These are phyloP conservation scores for Aspergillus leporis DNA, from an alignment of 495 filamentous ascomycete genomes.

Conservation along the genomic window DNA sequence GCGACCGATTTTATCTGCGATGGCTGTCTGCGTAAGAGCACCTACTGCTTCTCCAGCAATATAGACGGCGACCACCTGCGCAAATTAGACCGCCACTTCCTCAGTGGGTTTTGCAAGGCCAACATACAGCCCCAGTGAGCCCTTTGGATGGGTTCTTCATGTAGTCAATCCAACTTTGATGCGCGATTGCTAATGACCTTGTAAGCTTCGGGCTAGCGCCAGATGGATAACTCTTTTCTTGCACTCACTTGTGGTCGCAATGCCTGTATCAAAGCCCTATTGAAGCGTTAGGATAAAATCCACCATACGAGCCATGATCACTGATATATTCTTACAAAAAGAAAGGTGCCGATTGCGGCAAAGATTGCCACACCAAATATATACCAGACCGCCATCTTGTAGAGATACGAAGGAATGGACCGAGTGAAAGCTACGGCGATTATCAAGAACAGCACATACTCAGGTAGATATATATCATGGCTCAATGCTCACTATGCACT, in stretches of 20 bases:
- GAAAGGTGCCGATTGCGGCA: constrained; percentile 57
- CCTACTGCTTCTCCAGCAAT: constrained; percentile 60
- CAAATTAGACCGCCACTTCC: not conserved
- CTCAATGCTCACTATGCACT: not conserved
- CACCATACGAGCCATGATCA: not conserved
- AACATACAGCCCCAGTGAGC: constrained; percentile 56
- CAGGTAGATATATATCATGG: constrained; percentile 11
- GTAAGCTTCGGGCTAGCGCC: too few relatives aligned
- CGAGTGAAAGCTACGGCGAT: not conserved
- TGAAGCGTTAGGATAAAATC: constrained; percentile 3
- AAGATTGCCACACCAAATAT: constrained; percentile 53
- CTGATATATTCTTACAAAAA: constrained; percentile 46
- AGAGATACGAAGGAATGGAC: constrained; percentile 1
- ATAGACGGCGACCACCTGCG: constrained; percentile 57
- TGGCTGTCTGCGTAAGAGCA: constrained; percentile 51
- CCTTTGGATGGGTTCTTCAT: constrained; percentile 56
- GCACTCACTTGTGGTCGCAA: constrained; percentile 60
- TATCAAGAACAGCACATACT: not conserved
- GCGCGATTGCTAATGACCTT: constrained; percentile 53
- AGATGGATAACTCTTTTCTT: not conserved
- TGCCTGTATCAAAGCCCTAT: constrained; percentile 59
- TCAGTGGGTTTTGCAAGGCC: not conserved
- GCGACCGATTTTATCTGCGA: constrained; percentile 57
- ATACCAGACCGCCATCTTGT: constrained; percentile 43
- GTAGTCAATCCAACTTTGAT: constrained; percentile 61